A percentile compares a stretch with the other conserved stretches of the same genome.
Evolutionary conservation across 768 basidiomycete genomes (phyloP).

Genomic region (Rhodosporidiobolus odoratus): DNA sequence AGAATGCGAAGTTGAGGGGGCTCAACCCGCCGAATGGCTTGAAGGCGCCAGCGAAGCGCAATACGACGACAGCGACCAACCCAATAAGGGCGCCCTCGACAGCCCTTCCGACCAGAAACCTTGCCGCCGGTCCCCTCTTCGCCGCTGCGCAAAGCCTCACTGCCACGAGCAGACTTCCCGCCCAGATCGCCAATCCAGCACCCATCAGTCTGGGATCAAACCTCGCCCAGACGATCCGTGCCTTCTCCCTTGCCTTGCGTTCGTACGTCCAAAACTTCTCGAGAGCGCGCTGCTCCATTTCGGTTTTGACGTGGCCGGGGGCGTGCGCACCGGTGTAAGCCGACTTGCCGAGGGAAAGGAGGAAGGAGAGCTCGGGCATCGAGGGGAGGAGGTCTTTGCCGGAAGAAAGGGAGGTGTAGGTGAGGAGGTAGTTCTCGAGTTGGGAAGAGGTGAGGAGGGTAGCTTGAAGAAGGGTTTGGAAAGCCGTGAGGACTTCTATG

Average conservation of each 20-base stretch:
- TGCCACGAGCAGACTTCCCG: constrained; percentile 19
- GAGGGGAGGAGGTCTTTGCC: constrained; percentile 63
- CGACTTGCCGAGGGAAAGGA: constrained; percentile 32
- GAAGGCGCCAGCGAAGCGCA: constrained; percentile 2
- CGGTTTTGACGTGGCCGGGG: constrained; percentile 15
- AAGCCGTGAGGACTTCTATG: constrained; percentile 39
- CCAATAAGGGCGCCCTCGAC: constrained; percentile 30
- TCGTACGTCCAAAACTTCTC: constrained; percentile 53
- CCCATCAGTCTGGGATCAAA: constrained; percentile 76
- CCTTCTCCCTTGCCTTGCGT: constrained; percentile 60
- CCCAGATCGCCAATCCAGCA: constrained; percentile 62
- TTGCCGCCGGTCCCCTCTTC: constrained; percentile 11
- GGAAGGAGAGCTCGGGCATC: constrained; percentile 37
- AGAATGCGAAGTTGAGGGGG: neutral
- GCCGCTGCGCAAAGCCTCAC: neutral
- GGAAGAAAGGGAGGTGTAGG: constrained; percentile 65
- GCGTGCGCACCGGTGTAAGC: constrained; percentile 34
- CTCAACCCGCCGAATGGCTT: constrained; percentile 14
- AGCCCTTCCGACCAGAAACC: constrained; percentile 26
- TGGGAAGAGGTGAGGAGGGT: constrained; percentile 68
- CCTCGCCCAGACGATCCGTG: constrained; percentile 88
- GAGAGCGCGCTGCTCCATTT: constrained; percentile 36
- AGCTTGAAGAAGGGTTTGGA: constrained; percentile 54
- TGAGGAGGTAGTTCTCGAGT: constrained; percentile 66
- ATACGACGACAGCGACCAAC: neutral